Conservation (phyloP, 1,284 basidiomycete species). For the Malassezia psittaci region DNA sequence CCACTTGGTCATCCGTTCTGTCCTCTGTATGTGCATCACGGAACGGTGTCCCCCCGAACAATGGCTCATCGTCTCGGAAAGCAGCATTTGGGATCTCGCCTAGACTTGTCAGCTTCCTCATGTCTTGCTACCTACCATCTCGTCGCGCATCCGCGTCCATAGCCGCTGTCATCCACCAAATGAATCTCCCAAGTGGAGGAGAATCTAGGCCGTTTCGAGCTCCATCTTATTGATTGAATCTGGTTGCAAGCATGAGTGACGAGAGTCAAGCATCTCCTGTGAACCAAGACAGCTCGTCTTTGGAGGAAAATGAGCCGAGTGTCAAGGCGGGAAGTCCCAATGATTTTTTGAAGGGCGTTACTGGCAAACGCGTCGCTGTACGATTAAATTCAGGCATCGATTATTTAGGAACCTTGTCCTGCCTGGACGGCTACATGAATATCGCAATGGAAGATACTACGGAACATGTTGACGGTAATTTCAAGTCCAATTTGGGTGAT, state of each 20-base stretch:
- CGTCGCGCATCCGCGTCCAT: not conserved
- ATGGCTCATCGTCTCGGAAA: constrained; percentile 25
- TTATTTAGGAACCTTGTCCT: constrained; percentile 86
- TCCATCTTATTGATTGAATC: too few species aligned
- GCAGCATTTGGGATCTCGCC: too few species aligned
- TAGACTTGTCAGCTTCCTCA: not conserved
- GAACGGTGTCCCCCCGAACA: constrained; percentile 41
- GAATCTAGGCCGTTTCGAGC: too few species aligned
- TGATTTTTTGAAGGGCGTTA: constrained; percentile 55
- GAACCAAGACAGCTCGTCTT: too few species aligned
- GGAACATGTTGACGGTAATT: constrained; percentile 75
- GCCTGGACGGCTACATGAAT: constrained; percentile 89
- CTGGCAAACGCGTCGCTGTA: constrained; percentile 88
- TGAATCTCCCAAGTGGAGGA: too few species aligned
- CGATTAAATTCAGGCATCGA: constrained; percentile 90
- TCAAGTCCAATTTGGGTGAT: constrained; percentile 83
- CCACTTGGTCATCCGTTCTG: constrained; percentile 24
- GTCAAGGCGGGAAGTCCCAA: constrained; percentile 34
- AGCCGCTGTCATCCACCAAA: too few species aligned
- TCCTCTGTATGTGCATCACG: constrained; percentile 28
- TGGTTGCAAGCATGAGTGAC: too few species aligned
- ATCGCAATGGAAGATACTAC: constrained; percentile 94
- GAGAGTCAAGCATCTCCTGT: too few species aligned
- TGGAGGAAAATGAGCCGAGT: too few species aligned
- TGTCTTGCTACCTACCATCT: not conserved